Conservation (phyloP, 202 grass and related monocot species). For the Setaria italica region DNA sequence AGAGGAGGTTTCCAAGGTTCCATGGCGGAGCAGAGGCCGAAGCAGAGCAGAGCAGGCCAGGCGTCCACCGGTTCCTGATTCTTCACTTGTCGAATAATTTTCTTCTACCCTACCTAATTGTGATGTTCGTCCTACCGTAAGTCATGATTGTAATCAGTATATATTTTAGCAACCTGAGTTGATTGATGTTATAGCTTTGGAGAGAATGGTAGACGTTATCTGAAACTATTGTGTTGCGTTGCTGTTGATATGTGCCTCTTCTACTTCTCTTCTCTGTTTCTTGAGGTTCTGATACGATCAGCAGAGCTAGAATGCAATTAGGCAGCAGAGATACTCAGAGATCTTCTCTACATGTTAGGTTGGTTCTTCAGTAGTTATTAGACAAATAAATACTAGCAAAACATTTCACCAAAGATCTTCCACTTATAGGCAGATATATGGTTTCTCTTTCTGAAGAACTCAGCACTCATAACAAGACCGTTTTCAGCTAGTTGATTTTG, state of each 20-base stretch:
- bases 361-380: slow-evolving; percentile 3
- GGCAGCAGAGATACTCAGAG: neutral
- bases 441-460: neutral
- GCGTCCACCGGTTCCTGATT: slow-evolving; percentile 4
- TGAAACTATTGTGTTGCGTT: slow-evolving; percentile 5
- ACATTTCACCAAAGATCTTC: slow-evolving; percentile 12
- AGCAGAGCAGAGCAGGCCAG: slow-evolving; percentile 8
- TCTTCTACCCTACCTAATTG: slow-evolving; percentile 16
- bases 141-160: slow-evolving; percentile 8
- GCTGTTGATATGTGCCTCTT: neutral
- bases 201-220: neutral
- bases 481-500: slow-evolving; percentile 3
- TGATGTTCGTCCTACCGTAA: slow-evolving; percentile 36
- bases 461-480: neutral
- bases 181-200: slow-evolving; percentile 1
- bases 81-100: slow-evolving; percentile 50
- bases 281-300: neutral
- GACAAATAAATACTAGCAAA: neutral
- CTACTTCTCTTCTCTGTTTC: neutral
- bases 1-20: neutral
- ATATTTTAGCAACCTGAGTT: neutral
- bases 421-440: slow-evolving; percentile 4
- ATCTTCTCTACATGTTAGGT: neutral
- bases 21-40: no score
- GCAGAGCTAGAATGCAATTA: slow-evolving; percentile 8